Base-by-base conservation (phyloP, 2,329 filamentous ascomycete species). In the Colletotrichum sp. region DNA sequence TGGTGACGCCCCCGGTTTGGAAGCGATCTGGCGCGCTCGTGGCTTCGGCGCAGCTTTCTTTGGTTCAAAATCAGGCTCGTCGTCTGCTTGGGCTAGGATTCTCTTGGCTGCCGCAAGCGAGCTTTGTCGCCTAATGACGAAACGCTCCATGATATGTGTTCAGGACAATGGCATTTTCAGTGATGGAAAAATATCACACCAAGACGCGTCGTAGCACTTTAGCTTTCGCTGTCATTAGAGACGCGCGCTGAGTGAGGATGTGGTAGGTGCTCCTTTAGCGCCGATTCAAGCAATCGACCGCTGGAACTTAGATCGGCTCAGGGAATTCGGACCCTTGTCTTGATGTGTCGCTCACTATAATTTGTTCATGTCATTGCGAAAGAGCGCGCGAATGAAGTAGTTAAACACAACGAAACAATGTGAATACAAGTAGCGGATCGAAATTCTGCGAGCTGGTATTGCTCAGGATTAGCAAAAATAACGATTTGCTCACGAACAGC, bases 51-150 rank as follows among this genome's bases (percentile, higher is more conserved):
- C 16, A 12, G 48, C 6, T 28, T 34, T 65, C n/a, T 63, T 16
- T 16, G 21, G 43, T 48, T 76, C 74, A 5, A 39, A 18, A 5
- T 72, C 75, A 2, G 68, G 60, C 15, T 77, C 77, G 21, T 67
- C 34, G n/a, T 68, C 72, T 15, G 28, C 72, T 32, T 78, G 77
- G 3, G 72, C 55, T 4, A 68, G 21, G 2, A 78, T 76, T 3
- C 60, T 77, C 36, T 67, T 70, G 2, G 75, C 72, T 21, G 77
- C 77, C 8, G 75, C 75, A 18, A 78, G 66, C 26, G 77, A 77
- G 24, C 74, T 76, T 24, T 75, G 73, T 39, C 73, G 73, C n/a
- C 73, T 64, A 7, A 64, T 36, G 26, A 69, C 34, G 36, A 39
- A 32, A 7, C 73, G 73, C 28, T 75, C 63, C 73, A 73, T 75